These are phyloP conservation scores for Chlorella sorokiniana DNA, from an alignment of 139 green algal species.

Conservation along the genomic window DNA sequence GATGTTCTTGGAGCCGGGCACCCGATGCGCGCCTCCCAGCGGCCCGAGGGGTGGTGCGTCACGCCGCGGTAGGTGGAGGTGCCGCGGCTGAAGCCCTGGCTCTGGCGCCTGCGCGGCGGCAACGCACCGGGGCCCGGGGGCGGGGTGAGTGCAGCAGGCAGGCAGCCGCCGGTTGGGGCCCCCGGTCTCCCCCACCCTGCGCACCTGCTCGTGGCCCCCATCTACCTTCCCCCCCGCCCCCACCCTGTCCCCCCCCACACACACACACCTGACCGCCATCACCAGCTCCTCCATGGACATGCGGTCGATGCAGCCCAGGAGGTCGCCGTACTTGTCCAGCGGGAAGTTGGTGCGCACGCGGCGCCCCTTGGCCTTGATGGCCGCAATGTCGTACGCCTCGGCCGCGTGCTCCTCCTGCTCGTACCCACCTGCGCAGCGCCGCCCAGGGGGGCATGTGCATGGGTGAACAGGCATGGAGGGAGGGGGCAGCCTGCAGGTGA, in stretches of 20 bases:
- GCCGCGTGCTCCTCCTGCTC: constrained; percentile 86
- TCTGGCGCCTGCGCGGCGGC: constrained; percentile 17
- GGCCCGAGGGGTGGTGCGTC: constrained; percentile 78
- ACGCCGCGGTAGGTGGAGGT: constrained; percentile 80
- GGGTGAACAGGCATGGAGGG: background rate
- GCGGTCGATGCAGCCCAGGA: constrained; percentile 72
- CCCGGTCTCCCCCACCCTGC: background rate
- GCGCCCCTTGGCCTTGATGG: constrained; percentile 80
- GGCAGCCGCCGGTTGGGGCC: no score
- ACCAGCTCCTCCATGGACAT: constrained; percentile 90
- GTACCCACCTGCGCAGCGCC: constrained; percentile 4
- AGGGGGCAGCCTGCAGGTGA: no score
- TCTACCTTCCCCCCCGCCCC: background rate
- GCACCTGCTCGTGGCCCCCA: background rate
- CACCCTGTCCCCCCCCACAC: background rate
- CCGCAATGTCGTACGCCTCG: constrained; percentile 90
- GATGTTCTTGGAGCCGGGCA: constrained; percentile 89
- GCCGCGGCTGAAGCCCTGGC: constrained; percentile 89
- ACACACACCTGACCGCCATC: constrained; percentile 84
- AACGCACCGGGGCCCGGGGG: no score
- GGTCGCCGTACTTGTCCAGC: constrained; percentile 72
- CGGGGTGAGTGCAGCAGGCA: background rate
- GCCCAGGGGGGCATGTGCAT: background rate
- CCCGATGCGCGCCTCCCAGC: constrained; percentile 90
- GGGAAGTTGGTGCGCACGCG: constrained; percentile 75